These are phyloP conservation scores for Mucuna pruriens DNA, from an alignment of 306 rosid species.

Conservation along the genomic window DNA sequence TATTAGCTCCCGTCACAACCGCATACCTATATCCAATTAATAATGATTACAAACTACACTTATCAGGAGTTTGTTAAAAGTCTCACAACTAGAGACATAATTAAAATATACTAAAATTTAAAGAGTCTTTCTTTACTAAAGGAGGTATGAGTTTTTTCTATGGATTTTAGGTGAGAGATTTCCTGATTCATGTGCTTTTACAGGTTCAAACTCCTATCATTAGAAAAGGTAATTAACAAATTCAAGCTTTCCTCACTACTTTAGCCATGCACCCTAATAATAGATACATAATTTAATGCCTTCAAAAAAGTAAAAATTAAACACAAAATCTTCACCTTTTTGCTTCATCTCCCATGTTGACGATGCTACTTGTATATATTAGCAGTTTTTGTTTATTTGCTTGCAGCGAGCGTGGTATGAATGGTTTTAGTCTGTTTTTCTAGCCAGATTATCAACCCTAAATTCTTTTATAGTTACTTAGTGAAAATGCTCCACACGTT, in stretches of 20 bases:
- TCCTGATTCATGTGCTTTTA: neutral
- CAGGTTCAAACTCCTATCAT: neutral
- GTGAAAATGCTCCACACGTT: neutral
- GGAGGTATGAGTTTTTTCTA: neutral
- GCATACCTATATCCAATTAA: constrained; percentile 38
- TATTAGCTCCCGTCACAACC: constrained; percentile 49
- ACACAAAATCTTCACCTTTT: constrained; percentile 19
- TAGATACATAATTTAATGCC: neutral
- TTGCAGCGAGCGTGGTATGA: neutral
- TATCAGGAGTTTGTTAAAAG: too few species aligned
- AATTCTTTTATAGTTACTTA: neutral
- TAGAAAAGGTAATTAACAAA: neutral
- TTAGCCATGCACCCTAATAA: neutral
- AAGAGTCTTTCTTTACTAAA: too few species aligned
- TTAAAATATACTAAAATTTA: too few species aligned
- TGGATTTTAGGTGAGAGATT: neutral
- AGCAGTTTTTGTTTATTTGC: neutral
- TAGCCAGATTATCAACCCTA: neutral
- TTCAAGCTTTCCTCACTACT: neutral
- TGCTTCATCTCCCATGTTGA: constrained; percentile 44
- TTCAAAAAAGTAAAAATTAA: neutral
- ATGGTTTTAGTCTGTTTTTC: constrained; percentile 10
- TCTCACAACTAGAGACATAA: too few species aligned
- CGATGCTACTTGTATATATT: neutral
- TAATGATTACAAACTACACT: neutral